Evolutionary conservation across 768 basidiomycete species (phyloP), one percentile per base, ranked within the genome.

Genomic region (Auricularia auricula-judae): DNA sequence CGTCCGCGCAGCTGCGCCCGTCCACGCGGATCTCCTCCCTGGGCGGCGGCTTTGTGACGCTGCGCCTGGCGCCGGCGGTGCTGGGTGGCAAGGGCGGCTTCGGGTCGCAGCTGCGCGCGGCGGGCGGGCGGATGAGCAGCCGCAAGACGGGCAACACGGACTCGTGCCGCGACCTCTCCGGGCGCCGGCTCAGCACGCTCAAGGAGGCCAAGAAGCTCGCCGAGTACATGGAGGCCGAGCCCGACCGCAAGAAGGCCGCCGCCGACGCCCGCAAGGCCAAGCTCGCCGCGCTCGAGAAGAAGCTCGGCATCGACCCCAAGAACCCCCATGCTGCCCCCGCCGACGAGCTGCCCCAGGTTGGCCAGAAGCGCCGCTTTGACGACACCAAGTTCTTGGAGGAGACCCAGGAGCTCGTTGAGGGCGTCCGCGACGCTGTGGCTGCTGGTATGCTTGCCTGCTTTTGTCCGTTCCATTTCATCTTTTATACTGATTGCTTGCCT

Each of bases 81-180:
- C 79, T 81, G 2, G 96, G 96, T 61, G 97, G 97, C 21, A 99
- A 98, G 76, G 96, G 97, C 73, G 97, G 96, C 39, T 98, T 99
- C 71, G 97, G 97, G 3, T 91, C 89, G 18, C 94, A 98, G 78
- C 80, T 99, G 68, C 84, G 97, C 74, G 96, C 97, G 0, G 96
- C 96, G 14, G 97, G 97, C 68, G 96, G 97, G 12, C 84, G 96
- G 36, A 99, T 99, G 97, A 92, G 89, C 71, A 90, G 88, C 69
- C 92, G 94, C 78, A 93, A 93, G 80, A 93, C 93, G 29, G 94
- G 81, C 74, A 95, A 94, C 74, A 94, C 94, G 67, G 95, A 98
- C 73, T 91, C 91, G 7, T 97, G 94, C 73, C 79, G 97, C 60
- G 97, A 98, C 72, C 80, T 99, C 43, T 93, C 83, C 65, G 96